A percentile compares a stretch with the other conserved stretches of the same genome.
These are phyloP conservation scores for Inonotus hispidus DNA, from an alignment of 1,284 basidiomycete species.

Conservation along the genomic window DNA sequence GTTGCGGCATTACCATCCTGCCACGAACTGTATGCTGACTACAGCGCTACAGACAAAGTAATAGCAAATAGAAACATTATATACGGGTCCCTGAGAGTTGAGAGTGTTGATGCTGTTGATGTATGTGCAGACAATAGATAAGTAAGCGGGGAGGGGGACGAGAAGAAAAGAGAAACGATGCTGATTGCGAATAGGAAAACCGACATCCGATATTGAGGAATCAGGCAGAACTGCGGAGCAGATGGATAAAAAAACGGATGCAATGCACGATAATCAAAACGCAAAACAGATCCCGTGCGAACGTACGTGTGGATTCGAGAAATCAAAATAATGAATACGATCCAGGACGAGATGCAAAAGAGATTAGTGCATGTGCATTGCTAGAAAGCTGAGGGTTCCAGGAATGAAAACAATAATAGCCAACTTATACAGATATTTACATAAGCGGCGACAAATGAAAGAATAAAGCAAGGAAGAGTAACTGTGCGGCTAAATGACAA, in stretches of 20 bases:
- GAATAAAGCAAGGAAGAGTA: not conserved
- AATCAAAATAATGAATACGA: constrained; percentile 6
- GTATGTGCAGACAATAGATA: constrained; percentile 6
- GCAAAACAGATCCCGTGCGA: not conserved
- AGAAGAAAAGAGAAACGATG: not conserved
- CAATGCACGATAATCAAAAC: constrained; percentile 5
- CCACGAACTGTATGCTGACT: constrained; percentile 4
- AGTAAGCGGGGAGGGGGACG: not conserved
- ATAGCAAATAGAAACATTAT: not conserved
- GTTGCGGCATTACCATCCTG: not conserved
- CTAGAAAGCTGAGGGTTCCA: not conserved
- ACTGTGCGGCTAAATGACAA: constrained; percentile 7
- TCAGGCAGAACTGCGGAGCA: not conserved
- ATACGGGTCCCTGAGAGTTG: constrained; percentile 10
- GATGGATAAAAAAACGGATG: not conserved
- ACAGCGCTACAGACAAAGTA: constrained; percentile 13
- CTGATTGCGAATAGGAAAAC: not conserved
- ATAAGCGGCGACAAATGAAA: not conserved
- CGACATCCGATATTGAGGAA: constrained; percentile 5
- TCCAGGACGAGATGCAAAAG: constrained; percentile 5
- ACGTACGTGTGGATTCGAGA: not conserved
- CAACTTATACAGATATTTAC: not conserved
- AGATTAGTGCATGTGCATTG: constrained; percentile 6
- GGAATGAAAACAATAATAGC: not conserved
- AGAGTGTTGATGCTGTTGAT: not conserved